A percentile compares a stretch with the other conserved stretches of the same genome.
phyloP scores from a whole-genome alignment of 2,329 filamentous ascomycete species.

The Colletotrichum euphorbiae region DNA sequence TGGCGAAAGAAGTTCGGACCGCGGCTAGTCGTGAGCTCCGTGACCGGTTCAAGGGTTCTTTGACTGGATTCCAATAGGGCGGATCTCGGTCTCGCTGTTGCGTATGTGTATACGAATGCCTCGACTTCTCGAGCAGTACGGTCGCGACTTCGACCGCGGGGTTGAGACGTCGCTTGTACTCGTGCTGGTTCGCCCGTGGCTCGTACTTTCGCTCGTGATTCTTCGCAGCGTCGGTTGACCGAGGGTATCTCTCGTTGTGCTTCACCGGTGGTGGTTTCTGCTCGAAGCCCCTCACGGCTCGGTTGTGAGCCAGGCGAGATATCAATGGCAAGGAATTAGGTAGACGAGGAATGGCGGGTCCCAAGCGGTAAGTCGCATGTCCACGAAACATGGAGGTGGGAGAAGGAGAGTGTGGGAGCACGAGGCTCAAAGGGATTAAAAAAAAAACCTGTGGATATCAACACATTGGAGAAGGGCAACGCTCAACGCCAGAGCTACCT shows the following conservation, averaged over 20 bases:
- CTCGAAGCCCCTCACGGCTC: neutral
- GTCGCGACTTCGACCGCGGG: too few species aligned
- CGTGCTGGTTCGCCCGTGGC: too few species aligned
- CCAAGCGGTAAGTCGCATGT: neutral
- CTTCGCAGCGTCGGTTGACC: too few species aligned
- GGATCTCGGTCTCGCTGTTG: too few species aligned
- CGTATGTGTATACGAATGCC: too few species aligned
- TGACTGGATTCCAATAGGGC: too few species aligned
- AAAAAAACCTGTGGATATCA: constrained; percentile 34
- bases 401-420: constrained; percentile 32
- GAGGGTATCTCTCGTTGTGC: neutral
- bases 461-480: constrained; percentile 26
- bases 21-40: too few species aligned
- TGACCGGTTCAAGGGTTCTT: too few species aligned
- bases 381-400: constrained; percentile 24
- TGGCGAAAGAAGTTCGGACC: too few species aligned
- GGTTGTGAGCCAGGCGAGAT: neutral
- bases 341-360: neutral
- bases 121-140: too few species aligned
- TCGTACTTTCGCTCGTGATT: too few species aligned
- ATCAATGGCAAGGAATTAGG: neutral
- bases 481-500: neutral
- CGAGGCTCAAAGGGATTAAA: constrained; percentile 12
- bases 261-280: neutral
- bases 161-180: too few species aligned